Base-by-base conservation (phyloP, 257 asterid species). In the Asclepias syriaca region DNA sequence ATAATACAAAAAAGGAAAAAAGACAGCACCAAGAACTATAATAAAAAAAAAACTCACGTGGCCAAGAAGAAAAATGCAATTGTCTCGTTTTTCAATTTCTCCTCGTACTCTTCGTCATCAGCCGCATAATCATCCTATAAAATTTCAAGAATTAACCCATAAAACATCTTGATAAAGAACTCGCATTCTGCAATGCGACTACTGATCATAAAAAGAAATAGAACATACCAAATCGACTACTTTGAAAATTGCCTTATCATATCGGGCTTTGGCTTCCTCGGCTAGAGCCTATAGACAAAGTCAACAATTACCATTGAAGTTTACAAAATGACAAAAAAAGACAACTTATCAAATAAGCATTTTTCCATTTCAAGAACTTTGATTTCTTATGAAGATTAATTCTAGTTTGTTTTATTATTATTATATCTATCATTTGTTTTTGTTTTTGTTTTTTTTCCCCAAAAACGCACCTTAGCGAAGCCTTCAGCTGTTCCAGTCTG, bases 41-140 rank as follows among this genome's bases (percentile, higher is more conserved):
- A 34, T 8, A 29, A 29, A 24, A 0, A 0, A 24, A 24, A 48
- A 79, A 83, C 99, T 32, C 84, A 95, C 99, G 99, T 95, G 21
- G 99, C 98, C 79, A 95, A 78, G 84, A 89, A 88, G 95, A 92
- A 95, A 83, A 95, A 89, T 8, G 85, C 96, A 40, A 85, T 0
- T 29, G 77, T 81, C 77, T 95, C 99, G 81, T 95, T 95, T 87
- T 82, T 90, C 85, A 95, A 59, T 79, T 95, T 95, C 82, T 83
- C 92, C 85, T 90, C 97, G 68, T 95, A 95, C 73, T 92, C 96
- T 27, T 95, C 98, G 72, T 90, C 97, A 57, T 95, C 99, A 7
- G 96, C 95, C 1, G 98, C 99, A 81, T 92, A 95, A 82, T 90
- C 99, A 82, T 95, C 99, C 99, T 95, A 77, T 11, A 66, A 27